phyloP scores from a whole-genome alignment of 2,329 filamentous ascomycete species.

The Sclerotinia minor region DNA sequence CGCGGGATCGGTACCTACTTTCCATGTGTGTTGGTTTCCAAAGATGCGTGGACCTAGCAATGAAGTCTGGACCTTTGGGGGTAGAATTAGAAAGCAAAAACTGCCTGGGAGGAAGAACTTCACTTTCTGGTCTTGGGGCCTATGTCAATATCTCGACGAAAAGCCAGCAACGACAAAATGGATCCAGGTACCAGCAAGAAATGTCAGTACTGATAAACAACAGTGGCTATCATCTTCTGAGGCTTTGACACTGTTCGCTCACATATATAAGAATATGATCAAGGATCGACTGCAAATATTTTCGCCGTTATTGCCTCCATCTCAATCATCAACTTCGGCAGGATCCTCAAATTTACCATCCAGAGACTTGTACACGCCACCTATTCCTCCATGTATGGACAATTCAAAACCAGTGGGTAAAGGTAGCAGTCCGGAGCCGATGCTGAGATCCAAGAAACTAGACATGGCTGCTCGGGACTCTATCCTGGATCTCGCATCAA shows the following conservation, averaged over 20 bases:
- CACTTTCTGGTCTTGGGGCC: slow-evolving; percentile 29
- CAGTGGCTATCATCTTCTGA: background rate
- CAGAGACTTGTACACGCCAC: background rate
- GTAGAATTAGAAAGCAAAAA: slow-evolving; percentile 28
- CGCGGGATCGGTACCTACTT: slow-evolving; percentile 28
- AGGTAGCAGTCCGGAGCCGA: background rate
- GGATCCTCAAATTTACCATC: background rate
- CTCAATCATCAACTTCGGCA: background rate
- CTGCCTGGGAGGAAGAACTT: slow-evolving; percentile 25
- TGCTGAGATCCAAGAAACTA: too few relatives aligned
- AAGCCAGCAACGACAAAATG: slow-evolving; percentile 24
- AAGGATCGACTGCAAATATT: background rate
- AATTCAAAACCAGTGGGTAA: background rate
- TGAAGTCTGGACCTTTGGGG: slow-evolving; percentile 35
- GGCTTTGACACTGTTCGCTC: background rate
- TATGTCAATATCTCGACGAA: slow-evolving; percentile 32
- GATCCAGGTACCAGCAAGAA: slow-evolving; percentile 28
- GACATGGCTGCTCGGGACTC: background rate
- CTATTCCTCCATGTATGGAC: background rate
- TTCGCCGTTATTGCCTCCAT: background rate
- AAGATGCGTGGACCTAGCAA: slow-evolving; percentile 27
- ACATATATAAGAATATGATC: slow-evolving; percentile 1
- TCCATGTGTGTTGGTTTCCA: slow-evolving; percentile 36
- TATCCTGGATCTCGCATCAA: slow-evolving; percentile 1
- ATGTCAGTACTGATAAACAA: background rate